Base-by-base conservation (phyloP, 306 rosid genomes). In the Amphicarpaea edgeworthii region DNA sequence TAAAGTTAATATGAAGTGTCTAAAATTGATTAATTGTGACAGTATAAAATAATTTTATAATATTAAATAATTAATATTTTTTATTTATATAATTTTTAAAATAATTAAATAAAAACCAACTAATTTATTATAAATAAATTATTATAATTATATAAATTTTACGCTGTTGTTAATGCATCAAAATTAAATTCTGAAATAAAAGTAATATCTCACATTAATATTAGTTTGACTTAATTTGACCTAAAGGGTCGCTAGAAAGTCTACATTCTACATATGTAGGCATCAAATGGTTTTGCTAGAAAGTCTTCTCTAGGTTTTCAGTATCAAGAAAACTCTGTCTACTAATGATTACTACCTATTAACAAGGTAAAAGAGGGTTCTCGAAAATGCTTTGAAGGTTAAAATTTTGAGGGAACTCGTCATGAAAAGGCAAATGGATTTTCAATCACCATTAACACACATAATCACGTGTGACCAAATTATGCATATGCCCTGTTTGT, bases 381-480 rank as follows among this genome's bases (percentile, higher is more conserved):
- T 62, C 30, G 6, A 38, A 12, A 17, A 4, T 17, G 4, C 30
- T 73, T 23, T 11, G 15, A 11, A 15, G 32, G 50, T 53, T 80
- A 53, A 19, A 23, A 23, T 71, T 53, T 58, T 46, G 49, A 8
- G 11, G 76, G 55, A 47, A 67, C 4, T 57, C 30, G 32, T 41
- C 26, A 45, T 47, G 46, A 41, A 76, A 62, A 76, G 68, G 64
- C 24, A 57, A 68, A 42, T 65, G 21, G 43, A 51, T 76, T 76
- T 67, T 49, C 9, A 62, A 32, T 45, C 70, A 62, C 32, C 62
- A 79, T 69, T 28, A 41, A 50, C 20, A 53, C 24, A 47, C 32
- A 30, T 64, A 53, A 42, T 72, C 43, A 75, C 64, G 73, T 17
- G 12, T 32, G 70, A 34, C 43, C 21, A 12, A 74, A 58, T 67